Conservation (phyloP, 768 basidiomycete species). For the Postia placenta region DNA sequence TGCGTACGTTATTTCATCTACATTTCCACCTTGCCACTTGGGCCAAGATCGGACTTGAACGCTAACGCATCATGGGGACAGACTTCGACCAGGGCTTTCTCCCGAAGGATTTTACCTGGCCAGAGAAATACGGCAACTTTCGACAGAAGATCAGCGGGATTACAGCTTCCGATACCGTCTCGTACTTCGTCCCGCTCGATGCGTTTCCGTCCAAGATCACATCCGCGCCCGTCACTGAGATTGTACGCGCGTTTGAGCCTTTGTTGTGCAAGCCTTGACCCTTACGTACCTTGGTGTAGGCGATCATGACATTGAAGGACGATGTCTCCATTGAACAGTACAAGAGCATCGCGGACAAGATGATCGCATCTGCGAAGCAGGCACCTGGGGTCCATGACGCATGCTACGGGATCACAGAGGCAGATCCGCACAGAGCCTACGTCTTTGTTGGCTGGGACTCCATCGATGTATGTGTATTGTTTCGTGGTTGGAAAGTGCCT, state of each 20-base stretch:
- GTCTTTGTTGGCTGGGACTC: conserved; percentile 1
- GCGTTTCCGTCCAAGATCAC: not conserved
- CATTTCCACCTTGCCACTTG: not conserved
- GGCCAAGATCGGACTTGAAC: not conserved
- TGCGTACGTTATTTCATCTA: not conserved
- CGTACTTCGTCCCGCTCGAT: not conserved
- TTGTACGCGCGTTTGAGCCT: not conserved
- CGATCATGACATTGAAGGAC: not conserved
- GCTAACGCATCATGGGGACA: too few relatives aligned
- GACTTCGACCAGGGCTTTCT: not conserved
- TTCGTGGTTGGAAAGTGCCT: too few relatives aligned
- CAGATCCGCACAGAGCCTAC: not conserved
- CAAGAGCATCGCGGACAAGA: not conserved
- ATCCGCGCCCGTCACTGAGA: not conserved
- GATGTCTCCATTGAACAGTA: not conserved
- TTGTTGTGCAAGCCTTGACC: not conserved
- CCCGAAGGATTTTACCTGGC: not conserved
- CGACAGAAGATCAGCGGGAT: not conserved
- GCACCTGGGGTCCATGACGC: not conserved
- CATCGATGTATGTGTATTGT: too few relatives aligned
- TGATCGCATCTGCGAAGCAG: not conserved
- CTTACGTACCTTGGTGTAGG: not conserved
- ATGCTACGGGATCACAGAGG: not conserved
- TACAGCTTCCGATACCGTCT: not conserved
- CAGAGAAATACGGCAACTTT: conserved; percentile 1